These are phyloP conservation scores for Uromyces viciae-fabae DNA, from an alignment of 1,284 basidiomycete species.

Conservation along the genomic window DNA sequence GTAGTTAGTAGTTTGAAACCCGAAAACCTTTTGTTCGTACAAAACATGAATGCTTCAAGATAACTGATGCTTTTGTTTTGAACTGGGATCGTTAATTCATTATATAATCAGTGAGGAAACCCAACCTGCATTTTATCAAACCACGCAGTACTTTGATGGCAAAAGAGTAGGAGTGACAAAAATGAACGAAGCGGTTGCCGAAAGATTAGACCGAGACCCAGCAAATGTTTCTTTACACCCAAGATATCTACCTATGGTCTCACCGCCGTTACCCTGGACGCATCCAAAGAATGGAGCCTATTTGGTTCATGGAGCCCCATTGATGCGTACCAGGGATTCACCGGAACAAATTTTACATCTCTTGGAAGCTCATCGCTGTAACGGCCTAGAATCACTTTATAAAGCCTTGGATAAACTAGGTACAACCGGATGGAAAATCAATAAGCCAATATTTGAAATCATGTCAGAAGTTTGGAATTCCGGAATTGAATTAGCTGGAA, in stretches of 20 bases:
- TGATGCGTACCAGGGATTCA: constrained; percentile 91
- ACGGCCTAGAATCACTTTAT: constrained; percentile 79
- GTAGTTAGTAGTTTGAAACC: constrained; percentile 16
- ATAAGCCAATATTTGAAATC: constrained; percentile 69
- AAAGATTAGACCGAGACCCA: constrained; percentile 73
- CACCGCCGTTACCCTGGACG: constrained; percentile 84
- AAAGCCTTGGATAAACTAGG: constrained; percentile 86
- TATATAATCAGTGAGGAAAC: constrained; percentile 59
- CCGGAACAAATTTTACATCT: constrained; percentile 81
- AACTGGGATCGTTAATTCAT: too few species aligned
- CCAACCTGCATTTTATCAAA: constrained; percentile 87
- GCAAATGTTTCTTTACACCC: constrained; percentile 78
- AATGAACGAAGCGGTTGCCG: constrained; percentile 75
- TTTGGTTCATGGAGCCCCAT: constrained; percentile 69
- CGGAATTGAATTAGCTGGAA: constrained; percentile 56
- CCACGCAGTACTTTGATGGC: constrained; percentile 88
- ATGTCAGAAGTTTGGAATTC: constrained; percentile 77
- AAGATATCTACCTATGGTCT: constrained; percentile 91
- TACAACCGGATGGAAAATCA: constrained; percentile 85
- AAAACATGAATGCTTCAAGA: neutral
- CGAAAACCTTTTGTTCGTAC: too few species aligned
- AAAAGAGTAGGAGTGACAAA: constrained; percentile 86
- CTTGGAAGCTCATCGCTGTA: constrained; percentile 67
- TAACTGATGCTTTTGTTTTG: neutral
- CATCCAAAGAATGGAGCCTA: constrained; percentile 78